A percentile compares a stretch with the other conserved stretches of the same genome.
phyloP scores from a whole-genome alignment of 2,329 filamentous ascomycete genomes.

The Fusarium hostae region DNA sequence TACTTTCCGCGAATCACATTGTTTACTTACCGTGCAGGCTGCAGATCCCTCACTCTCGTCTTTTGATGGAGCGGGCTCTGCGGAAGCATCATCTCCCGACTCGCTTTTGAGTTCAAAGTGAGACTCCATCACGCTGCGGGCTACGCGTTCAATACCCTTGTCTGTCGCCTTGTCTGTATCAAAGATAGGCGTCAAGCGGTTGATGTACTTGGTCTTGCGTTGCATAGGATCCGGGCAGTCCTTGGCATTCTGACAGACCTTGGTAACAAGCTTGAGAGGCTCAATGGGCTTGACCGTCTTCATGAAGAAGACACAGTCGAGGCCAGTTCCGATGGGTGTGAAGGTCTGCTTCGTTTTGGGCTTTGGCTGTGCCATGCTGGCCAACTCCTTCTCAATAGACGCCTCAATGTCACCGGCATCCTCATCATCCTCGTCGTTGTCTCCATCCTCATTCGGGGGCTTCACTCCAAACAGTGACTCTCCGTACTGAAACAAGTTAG shows the following conservation, averaged over 20 bases:
- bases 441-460: conserved; percentile 46
- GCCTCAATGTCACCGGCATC: conserved; percentile 75
- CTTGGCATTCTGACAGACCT: conserved; percentile 66
- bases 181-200: conserved; percentile 65
- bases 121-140: conserved; percentile 68
- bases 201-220: conserved; percentile 67
- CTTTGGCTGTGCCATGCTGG: conserved; percentile 58
- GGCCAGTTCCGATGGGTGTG: conserved; percentile 62
- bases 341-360: conserved; percentile 60
- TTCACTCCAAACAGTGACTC: conserved; percentile 68
- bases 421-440: conserved; percentile 50
- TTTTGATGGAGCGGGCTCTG: conserved; percentile 23
- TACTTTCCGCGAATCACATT: conserved; percentile 5
- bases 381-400: conserved; percentile 78
- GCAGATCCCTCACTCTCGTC: conserved; percentile 30
- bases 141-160: conserved; percentile 73
- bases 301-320: conserved; percentile 74
- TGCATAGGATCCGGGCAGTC: conserved; percentile 54
- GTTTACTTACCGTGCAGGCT: conserved; percentile 56
- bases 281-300: conserved; percentile 66
- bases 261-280: conserved; percentile 63
- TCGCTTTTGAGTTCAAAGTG: conserved; percentile 65
- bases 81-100: conserved; percentile 29
- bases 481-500: conserved; percentile 65
- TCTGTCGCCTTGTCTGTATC: conserved; percentile 73